These are phyloP conservation scores for Nymphaea thermarum DNA, from an alignment of 164 flowering plant species.

Conservation along the genomic window DNA sequence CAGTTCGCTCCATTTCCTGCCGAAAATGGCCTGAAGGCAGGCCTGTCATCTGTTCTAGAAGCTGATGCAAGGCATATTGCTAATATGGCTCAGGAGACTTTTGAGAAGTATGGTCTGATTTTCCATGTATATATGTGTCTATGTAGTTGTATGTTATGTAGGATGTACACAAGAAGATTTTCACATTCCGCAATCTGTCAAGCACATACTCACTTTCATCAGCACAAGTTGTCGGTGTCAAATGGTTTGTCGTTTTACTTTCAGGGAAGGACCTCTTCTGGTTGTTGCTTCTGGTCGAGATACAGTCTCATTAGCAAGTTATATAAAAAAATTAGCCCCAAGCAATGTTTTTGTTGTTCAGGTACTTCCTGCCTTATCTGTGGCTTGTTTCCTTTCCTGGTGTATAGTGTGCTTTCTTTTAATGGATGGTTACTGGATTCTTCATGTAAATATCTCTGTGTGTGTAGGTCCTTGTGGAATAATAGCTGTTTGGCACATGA, in stretches of 20 bases:
- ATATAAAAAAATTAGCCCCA: constrained; percentile 60
- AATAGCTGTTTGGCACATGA: neutral
- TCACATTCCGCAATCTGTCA: neutral
- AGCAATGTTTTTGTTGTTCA: constrained; percentile 88
- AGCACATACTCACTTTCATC: neutral
- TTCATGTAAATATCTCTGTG: neutral
- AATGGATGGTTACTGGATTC: too few relatives aligned
- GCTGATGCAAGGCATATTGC: constrained; percentile 74
- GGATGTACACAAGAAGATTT: neutral
- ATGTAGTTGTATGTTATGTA: neutral
- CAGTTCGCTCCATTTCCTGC: constrained; percentile 21
- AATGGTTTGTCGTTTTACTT: constrained; percentile 2
- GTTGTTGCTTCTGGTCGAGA: constrained; percentile 95
- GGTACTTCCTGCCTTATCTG: constrained; percentile 22
- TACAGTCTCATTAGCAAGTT: constrained; percentile 74
- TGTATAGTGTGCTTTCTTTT: neutral
- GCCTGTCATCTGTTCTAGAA: constrained; percentile 53
- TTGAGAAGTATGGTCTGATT: constrained; percentile 50
- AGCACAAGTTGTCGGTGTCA: neutral
- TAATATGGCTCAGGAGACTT: constrained; percentile 59
- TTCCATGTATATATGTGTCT: neutral
- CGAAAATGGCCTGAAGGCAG: constrained; percentile 32
- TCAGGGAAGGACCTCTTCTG: constrained; percentile 86
- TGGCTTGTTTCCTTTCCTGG: neutral
- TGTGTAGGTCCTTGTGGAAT: neutral